Evolutionary conservation across 441 rosid genomes (phyloP).

Genomic region (Geranium incanum): DNA sequence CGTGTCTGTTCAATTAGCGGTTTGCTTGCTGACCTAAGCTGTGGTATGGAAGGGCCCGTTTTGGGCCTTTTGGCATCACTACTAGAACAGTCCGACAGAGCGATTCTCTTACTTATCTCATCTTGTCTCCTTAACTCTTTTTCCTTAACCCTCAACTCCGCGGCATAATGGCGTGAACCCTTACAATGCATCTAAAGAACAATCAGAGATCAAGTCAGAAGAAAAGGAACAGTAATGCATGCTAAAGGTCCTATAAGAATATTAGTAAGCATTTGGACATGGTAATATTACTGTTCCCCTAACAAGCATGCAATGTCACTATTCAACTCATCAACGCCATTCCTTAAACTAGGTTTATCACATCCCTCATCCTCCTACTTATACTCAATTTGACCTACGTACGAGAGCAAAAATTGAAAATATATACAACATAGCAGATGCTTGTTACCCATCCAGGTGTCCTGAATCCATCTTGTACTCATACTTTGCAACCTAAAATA

Average conservation of each 20-base stretch:
- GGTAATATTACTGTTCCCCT: neutral
- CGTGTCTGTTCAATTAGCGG: constrained; percentile 34
- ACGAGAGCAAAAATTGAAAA: too few relatives aligned
- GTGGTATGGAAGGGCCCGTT: constrained; percentile 6
- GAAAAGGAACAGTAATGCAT: neutral
- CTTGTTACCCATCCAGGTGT: too few relatives aligned
- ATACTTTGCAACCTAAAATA: neutral
- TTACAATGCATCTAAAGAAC: constrained; percentile 36
- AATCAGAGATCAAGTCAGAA: neutral
- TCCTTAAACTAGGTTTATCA: neutral
- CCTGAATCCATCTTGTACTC: neutral
- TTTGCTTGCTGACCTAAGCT: constrained; percentile 20
- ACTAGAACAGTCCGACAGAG: constrained; percentile 23
- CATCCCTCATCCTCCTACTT: neutral
- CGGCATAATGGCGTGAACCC: constrained; percentile 38
- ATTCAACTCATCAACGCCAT: neutral
- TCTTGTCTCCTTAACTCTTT: constrained; percentile 24
- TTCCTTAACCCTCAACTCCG: constrained; percentile 32
- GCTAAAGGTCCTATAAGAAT: neutral
- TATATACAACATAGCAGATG: too few relatives aligned
- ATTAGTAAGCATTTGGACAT: neutral
- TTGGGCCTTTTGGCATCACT: constrained; percentile 3
- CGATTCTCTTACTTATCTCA: constrained; percentile 35
- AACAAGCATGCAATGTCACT: neutral
- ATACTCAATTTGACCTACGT: neutral